Evolutionary conservation across 1,284 basidiomycete genomes (phyloP), one percentile per base, ranked within the genome.

Genomic region (Xerocomus nothofagi): DNA sequence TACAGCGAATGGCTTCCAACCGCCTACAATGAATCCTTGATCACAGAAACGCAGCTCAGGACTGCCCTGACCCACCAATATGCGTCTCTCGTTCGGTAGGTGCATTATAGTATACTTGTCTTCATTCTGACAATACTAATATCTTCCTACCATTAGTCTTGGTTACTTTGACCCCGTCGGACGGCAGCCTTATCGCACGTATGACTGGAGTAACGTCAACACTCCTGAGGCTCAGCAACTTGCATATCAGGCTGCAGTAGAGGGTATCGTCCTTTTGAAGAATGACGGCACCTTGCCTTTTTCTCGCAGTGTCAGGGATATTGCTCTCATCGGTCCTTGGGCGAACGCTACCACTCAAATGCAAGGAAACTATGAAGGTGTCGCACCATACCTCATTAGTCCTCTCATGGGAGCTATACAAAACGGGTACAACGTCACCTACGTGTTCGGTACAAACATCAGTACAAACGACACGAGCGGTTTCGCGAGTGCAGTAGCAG

Each of bases 401-500:
- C 80, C 80, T 3, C 56, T 79, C n/a, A 71, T 72, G 54, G 79
- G 73, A 3, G 73, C 77, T 4, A 61, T 71, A 33, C 61, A 71
- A 21, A 72, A 77, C 24, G 78, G 79, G 4, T 80, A 74, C 59
- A 63, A 70, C 0, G 74, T 73, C 20, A 72, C 71, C 7, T 77
- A 73, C 50, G 67, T 64, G 2, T 33, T 57, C 9, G 80, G 80
- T 15, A 79, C 78, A 0, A 61, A 56, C 12, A 72, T 76, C 31
- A 69, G 67, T 18, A 63, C 67, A 5, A 72, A 66, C 17, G 63
- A 66, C 31, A 76, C 71, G 4, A 60, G 63, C 34, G 75, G 74
- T 1, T 81, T 81, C 57, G 69, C 72, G 24, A 87, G 82, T 2
- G 88, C 88, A 4, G 61, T 79, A 21, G 71, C 82, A 6, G 88